A percentile compares a stretch with the other conserved stretches of the same genome.
phyloP scores from a whole-genome alignment of 805 yeast species.

The Brettanomyces nanus region DNA sequence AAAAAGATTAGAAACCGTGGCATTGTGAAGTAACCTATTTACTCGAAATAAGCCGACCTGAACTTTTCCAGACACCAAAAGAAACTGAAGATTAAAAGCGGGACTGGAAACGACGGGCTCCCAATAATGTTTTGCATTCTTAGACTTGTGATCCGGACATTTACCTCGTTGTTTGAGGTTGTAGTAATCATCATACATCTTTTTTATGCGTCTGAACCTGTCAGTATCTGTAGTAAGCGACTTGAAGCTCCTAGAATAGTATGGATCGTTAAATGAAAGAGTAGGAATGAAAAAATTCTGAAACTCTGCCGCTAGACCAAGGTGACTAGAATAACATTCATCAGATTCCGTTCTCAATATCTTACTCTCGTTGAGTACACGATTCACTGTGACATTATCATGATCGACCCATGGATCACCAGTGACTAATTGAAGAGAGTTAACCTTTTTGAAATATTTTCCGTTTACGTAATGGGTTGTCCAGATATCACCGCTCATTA shows the following conservation, averaged over 20 bases:
- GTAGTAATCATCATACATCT: constrained; percentile 24
- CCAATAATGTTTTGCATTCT: constrained; percentile 25
- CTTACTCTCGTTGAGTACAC: constrained; percentile 33
- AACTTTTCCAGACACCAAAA: constrained; percentile 37
- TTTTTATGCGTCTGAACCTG: constrained; percentile 20
- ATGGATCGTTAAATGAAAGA: constrained; percentile 11
- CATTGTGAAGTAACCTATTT: constrained; percentile 38
- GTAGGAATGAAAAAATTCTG: constrained; percentile 23
- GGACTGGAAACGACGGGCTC: constrained; percentile 14
- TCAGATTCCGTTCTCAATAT: constrained; percentile 32
- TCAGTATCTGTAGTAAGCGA: constrained; percentile 18
- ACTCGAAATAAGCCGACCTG: constrained; percentile 37
- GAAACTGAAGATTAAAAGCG: constrained; percentile 22
- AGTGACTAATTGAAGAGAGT: constrained; percentile 35
- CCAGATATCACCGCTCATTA: constrained; percentile 47
- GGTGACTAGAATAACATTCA: constrained; percentile 31
- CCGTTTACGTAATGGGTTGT: constrained; percentile 34
- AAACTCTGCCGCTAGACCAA: constrained; percentile 30
- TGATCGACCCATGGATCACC: constrained; percentile 37
- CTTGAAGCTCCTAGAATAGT: not conserved
- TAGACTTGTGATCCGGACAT: constrained; percentile 15
- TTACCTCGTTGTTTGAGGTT: constrained; percentile 13
- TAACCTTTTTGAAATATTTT: constrained; percentile 40
- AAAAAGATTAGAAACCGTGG: constrained; percentile 37
- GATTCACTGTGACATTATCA: constrained; percentile 15